Evolutionary conservation across 2,329 filamentous ascomycete genomes (phyloP).

Genomic region (Septoria petroselini): DNA sequence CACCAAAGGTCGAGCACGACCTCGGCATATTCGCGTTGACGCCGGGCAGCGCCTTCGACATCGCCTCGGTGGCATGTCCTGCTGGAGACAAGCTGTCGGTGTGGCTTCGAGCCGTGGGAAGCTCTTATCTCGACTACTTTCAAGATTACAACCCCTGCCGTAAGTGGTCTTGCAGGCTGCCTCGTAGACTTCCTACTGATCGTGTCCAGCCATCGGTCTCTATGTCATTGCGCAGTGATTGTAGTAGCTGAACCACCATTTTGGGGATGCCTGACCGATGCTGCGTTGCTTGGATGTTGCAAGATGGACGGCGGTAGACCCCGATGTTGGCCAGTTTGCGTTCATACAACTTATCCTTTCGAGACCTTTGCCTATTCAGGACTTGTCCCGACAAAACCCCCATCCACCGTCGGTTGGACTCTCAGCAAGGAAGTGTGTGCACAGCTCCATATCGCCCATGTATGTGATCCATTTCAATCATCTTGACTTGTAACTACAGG

Average conservation of each 20-base stretch:
- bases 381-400: no score
- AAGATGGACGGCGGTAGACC: no score
- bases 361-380: no score
- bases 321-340: no score
- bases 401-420: no score
- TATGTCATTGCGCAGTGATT: not conserved
- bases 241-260: no score
- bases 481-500: not conserved
- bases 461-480: conserved; percentile 6
- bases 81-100: conserved; percentile 20
- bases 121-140: conserved; percentile 21
- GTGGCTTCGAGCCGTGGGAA: conserved; percentile 17
- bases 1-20: conserved; percentile 16
- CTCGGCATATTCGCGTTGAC: conserved; percentile 16
- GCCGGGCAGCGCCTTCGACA: conserved; percentile 21
- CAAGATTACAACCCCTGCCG: conserved; percentile 28
- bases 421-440: no score
- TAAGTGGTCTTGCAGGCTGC: not conserved
- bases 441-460: not conserved
- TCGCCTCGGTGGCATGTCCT: conserved; percentile 22
- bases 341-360: no score
- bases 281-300: no score
- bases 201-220: conserved; percentile 1
- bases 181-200: not conserved
- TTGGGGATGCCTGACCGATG: no score